Conservation (phyloP, 2,329 filamentous ascomycete species). For the Talaromyces sp. region DNA sequence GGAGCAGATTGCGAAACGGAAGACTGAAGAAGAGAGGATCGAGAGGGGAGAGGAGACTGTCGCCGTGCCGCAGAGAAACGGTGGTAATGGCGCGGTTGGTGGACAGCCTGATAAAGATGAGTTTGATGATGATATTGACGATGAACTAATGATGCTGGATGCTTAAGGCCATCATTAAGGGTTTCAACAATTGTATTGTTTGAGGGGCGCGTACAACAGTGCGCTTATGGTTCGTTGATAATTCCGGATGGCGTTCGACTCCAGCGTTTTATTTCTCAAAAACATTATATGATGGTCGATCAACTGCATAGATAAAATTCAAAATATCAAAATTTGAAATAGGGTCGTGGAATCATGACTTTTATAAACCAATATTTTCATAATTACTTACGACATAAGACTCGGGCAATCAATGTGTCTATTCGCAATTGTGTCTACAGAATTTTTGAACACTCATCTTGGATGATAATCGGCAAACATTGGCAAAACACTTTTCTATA, state of each 20-base stretch:
- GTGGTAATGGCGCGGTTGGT: conserved; percentile 14
- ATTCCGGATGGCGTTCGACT: not conserved
- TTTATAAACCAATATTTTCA: not conserved
- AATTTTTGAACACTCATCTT: not conserved
- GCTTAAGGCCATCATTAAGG: not conserved
- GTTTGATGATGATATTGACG: conserved; percentile 46
- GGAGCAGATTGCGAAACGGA: conserved; percentile 64
- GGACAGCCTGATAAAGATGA: conserved; percentile 30
- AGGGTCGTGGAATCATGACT: not conserved
- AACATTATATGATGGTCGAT: not conserved
- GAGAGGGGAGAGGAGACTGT: conserved; percentile 46
- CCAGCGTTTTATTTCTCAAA: not conserved
- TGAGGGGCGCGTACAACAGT: not conserved
- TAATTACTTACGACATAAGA: not conserved
- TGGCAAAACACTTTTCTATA: not conserved
- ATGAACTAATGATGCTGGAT: conserved; percentile 38
- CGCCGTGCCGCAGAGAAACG: not conserved
- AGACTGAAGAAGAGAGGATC: conserved; percentile 65
- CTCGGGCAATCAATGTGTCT: not conserved
- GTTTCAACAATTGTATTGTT: no score
- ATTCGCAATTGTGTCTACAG: not conserved
- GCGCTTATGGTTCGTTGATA: not conserved
- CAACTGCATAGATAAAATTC: not conserved
- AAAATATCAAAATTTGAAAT: not conserved
- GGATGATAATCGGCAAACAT: not conserved